A percentile compares a stretch with the other conserved stretches of the same genome.
Evolutionary conservation across 371 early-diverging fungal species (phyloP).

Genomic region (Saksenaea vasiformis): DNA sequence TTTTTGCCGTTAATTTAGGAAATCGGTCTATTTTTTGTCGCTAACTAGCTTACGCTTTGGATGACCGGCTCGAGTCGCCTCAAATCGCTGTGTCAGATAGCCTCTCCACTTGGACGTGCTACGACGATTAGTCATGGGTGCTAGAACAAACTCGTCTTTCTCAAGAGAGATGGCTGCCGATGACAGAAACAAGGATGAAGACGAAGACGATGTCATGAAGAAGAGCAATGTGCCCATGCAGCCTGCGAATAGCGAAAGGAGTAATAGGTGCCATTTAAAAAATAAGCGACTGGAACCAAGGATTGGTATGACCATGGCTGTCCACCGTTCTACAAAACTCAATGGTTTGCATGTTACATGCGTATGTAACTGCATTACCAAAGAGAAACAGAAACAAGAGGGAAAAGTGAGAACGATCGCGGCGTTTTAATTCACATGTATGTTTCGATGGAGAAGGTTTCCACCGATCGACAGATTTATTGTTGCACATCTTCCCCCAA

Average conservation of each 20-base stretch:
- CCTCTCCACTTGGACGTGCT: slow-evolving; percentile 24
- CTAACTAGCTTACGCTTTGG: slow-evolving; percentile 29
- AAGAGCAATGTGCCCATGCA: not conserved
- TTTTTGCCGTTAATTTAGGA: not conserved
- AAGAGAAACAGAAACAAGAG: not conserved
- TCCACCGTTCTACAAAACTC: not conserved
- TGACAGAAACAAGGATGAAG: not conserved
- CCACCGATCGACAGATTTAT: no score
- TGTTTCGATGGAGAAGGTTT: not conserved
- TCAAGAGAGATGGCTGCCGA: not conserved
- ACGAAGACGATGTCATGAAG: not conserved
- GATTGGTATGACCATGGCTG: not conserved
- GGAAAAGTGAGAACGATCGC: not conserved
- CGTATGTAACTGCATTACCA: not conserved
- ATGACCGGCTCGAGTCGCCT: slow-evolving; percentile 16
- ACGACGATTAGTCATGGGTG: slow-evolving; percentile 30
- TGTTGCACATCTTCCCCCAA: no score
- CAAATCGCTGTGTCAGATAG: slow-evolving; percentile 22
- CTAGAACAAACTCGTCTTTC: slow-evolving; percentile 28
- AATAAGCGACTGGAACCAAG: not conserved
- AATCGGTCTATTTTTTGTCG: not conserved
- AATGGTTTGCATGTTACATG: not conserved
- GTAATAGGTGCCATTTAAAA: not conserved
- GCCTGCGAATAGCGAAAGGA: not conserved
- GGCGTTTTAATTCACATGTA: not conserved